Conservation (phyloP, 2,329 filamentous ascomycete species). For the Hymenoscyphus occultus region DNA sequence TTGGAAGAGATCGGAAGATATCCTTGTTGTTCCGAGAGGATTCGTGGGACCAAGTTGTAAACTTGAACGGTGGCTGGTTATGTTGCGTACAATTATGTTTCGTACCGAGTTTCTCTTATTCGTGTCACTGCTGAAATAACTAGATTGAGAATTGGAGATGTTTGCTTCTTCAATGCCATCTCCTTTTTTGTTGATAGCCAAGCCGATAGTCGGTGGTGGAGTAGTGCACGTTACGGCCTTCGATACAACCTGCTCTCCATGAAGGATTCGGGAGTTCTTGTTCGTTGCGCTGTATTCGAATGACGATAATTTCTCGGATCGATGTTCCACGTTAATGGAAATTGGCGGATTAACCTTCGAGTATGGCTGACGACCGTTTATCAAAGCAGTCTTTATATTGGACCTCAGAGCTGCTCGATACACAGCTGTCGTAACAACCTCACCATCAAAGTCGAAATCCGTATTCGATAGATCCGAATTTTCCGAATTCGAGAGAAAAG, state of each 20-base stretch:
- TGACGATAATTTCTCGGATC: not conserved
- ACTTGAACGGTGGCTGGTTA: not conserved
- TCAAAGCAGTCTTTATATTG: not conserved
- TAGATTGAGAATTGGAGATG: not conserved
- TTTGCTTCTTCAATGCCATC: not conserved
- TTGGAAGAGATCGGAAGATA: not conserved
- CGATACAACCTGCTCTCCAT: not conserved
- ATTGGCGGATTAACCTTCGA: not conserved
- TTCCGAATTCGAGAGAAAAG: not conserved
- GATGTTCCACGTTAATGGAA: not conserved
- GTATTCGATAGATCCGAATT: not conserved
- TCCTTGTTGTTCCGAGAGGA: not conserved
- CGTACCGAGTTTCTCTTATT: not conserved
- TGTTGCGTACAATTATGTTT: not conserved
- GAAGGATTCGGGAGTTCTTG: not conserved
- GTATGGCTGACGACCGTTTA: not conserved
- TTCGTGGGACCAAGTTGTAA: not conserved
- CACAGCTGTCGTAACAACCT: constrained; percentile 5
- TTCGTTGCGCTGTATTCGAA: not conserved
- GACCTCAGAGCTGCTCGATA: constrained; percentile 12
- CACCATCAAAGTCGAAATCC: constrained; percentile 12
- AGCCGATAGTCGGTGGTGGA: not conserved
- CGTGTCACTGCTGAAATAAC: not conserved
- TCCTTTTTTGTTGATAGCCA: not conserved
- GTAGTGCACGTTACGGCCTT: not conserved